These are phyloP conservation scores for Vanrija pseudolonga DNA, from an alignment of 1,284 basidiomycete species.

Conservation along the genomic window DNA sequence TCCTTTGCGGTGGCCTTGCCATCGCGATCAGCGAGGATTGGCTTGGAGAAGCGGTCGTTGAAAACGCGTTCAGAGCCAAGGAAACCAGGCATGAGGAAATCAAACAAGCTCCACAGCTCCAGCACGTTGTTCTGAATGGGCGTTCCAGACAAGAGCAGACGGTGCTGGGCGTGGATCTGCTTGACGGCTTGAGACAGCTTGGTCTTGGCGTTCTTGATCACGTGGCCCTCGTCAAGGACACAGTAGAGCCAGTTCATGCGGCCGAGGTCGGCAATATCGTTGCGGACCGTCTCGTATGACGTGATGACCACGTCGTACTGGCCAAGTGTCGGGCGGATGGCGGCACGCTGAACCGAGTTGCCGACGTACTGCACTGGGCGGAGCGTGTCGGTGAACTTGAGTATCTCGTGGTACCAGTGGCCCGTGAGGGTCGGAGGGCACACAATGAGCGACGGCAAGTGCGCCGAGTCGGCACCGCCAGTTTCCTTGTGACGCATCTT, in stretches of 20 bases:
- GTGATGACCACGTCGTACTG: constrained; percentile 87
- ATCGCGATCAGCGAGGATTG: constrained; percentile 90
- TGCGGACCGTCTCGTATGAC: constrained; percentile 95
- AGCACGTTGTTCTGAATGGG: constrained; percentile 99
- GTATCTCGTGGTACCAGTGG: constrained; percentile 98
- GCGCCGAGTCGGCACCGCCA: constrained; percentile 70
- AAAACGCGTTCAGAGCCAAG: constrained; percentile 91
- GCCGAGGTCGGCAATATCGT: constrained; percentile 79
- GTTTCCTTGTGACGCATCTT: constrained; percentile 65
- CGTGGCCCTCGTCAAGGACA: constrained; percentile 95
- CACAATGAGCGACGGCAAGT: constrained; percentile 89
- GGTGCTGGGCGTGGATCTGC: constrained; percentile 81
- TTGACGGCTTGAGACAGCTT: constrained; percentile 98
- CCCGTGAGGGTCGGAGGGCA: constrained; percentile 97
- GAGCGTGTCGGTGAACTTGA: constrained; percentile 78
- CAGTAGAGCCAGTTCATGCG: constrained; percentile 88
- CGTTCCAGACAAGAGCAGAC: constrained; percentile 91
- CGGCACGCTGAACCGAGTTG: constrained; percentile 76
- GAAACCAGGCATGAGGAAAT: constrained; percentile 99
- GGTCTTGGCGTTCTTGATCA: constrained; percentile 98
- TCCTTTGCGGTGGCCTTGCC: constrained; percentile 84
- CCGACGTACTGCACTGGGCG: constrained; percentile 87
- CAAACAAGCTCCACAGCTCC: constrained; percentile 97
- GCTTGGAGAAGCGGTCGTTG: constrained; percentile 93
- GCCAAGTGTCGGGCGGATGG: constrained; percentile 63